These are phyloP conservation scores for Solanum sitiens DNA, from an alignment of 257 asterid species.

Conservation along the genomic window DNA sequence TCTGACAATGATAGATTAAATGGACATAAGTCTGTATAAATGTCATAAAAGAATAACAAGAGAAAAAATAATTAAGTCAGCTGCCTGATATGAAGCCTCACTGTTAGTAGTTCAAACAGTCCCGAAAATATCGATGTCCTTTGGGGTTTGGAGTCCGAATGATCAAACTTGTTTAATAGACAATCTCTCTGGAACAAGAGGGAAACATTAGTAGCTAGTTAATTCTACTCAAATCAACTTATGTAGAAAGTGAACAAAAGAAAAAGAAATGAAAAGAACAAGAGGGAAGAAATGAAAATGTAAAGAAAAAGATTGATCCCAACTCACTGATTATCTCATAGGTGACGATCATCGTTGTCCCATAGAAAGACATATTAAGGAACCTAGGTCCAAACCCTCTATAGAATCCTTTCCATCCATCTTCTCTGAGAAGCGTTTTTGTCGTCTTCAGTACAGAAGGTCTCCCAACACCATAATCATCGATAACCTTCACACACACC, in stretches of 20 bases:
- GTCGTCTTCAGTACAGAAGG: slow-evolving; percentile 74
- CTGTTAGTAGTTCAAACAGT: not conserved
- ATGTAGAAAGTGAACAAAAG: too few species aligned
- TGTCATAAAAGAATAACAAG: not conserved
- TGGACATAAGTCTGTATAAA: not conserved
- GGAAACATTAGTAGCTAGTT: not conserved
- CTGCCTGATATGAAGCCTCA: not conserved
- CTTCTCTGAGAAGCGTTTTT: slow-evolving; percentile 60
- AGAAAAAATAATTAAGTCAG: not conserved
- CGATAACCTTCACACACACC: slow-evolving; percentile 51
- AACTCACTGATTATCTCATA: slow-evolving; percentile 68
- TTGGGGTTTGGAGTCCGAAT: not conserved
- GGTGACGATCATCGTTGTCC: slow-evolving; percentile 90
- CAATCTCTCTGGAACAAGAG: slow-evolving; percentile 45
- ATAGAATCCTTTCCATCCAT: slow-evolving; percentile 91
- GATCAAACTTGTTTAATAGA: slow-evolving; percentile 40
- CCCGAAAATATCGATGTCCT: not conserved
- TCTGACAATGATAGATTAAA: not conserved
- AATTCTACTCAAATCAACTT: not conserved
- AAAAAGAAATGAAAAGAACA: too few species aligned
- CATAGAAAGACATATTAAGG: slow-evolving; percentile 81
- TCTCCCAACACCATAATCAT: slow-evolving; percentile 77
- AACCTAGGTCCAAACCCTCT: slow-evolving; percentile 92
- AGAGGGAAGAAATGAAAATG: too few species aligned
- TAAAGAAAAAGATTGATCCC: too few species aligned